A percentile compares a stretch with the other conserved stretches of the same genome.
Evolutionary conservation across 1,284 basidiomycete genomes (phyloP).

Genomic region (Apiotrichum sp.): DNA sequence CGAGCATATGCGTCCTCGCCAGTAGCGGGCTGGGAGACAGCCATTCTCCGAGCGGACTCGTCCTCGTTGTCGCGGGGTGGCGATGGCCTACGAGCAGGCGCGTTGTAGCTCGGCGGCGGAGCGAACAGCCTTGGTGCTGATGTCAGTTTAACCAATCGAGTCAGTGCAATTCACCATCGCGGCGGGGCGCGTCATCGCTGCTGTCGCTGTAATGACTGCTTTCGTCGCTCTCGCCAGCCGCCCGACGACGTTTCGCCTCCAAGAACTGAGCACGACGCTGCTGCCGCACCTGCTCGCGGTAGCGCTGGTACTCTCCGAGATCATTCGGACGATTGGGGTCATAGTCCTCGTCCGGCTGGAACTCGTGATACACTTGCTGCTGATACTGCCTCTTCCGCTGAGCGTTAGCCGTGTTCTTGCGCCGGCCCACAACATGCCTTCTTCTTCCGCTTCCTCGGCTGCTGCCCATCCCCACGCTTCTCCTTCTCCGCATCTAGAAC

Average conservation of each 20-base stretch:
- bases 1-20: slow-evolving; percentile 42
- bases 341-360: slow-evolving; percentile 45
- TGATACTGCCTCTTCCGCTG: slow-evolving; percentile 6
- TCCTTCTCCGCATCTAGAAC: slow-evolving; percentile 26
- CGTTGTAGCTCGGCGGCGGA: slow-evolving; percentile 34
- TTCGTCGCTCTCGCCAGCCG: slow-evolving; percentile 29
- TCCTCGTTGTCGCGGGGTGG: slow-evolving; percentile 25
- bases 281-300: slow-evolving; percentile 34
- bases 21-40: slow-evolving; percentile 13
- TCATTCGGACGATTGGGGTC: slow-evolving; percentile 46
- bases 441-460: slow-evolving; percentile 34
- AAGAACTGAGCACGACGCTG: slow-evolving; percentile 21
- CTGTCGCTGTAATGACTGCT: slow-evolving; percentile 41
- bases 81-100: not conserved
- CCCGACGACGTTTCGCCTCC: slow-evolving; percentile 15
- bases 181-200: slow-evolving; percentile 40
- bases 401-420: not conserved
- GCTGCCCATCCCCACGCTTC: slow-evolving; percentile 19
- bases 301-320: slow-evolving; percentile 44
- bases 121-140: slow-evolving; percentile 43
- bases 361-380: slow-evolving; percentile 28
- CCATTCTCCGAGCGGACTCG: slow-evolving; percentile 36
- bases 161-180: slow-evolving; percentile 33
- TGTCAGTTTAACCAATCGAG: not conserved
- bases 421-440: slow-evolving; percentile 12